Conservation (phyloP, 106 monocot genomes). For the Dioscorea dumetorum region DNA sequence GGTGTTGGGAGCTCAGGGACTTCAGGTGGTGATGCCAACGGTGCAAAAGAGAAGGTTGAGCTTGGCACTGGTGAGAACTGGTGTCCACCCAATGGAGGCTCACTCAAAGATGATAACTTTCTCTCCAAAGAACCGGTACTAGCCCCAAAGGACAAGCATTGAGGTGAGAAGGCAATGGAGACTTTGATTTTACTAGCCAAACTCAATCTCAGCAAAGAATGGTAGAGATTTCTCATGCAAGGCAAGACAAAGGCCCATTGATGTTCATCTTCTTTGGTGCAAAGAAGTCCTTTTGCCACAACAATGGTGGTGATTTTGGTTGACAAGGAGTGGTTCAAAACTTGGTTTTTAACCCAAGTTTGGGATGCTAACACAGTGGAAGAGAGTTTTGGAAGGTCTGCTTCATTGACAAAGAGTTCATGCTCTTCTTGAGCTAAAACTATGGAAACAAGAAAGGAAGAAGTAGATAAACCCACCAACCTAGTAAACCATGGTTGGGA, state of each 20-base stretch:
- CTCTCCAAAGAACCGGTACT: slow-evolving; percentile 4
- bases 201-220: slow-evolving; percentile 35
- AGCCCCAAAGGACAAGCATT: slow-evolving; percentile 14
- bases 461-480: neutral
- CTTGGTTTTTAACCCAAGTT: slow-evolving; percentile 35
- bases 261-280: slow-evolving; percentile 7
- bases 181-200: slow-evolving; percentile 33
- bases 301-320: slow-evolving; percentile 27
- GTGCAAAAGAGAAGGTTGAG: slow-evolving; percentile 28
- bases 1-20: slow-evolving; percentile 5
- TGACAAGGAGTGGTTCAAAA: slow-evolving; percentile 35
- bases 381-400: slow-evolving; percentile 28
- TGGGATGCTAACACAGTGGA: slow-evolving; percentile 40
- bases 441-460: slow-evolving; percentile 3
- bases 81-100: neutral
- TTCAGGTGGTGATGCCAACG: slow-evolving; percentile 3
- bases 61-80: slow-evolving; percentile 17
- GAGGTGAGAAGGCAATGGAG: slow-evolving; percentile 17
- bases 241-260: slow-evolving; percentile 13
- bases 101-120: slow-evolving; percentile 22
- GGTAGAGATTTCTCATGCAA: slow-evolving; percentile 24
- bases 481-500: too few relatives aligned
- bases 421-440: slow-evolving; percentile 49
- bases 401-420: slow-evolving; percentile 12
- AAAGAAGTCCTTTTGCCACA: slow-evolving; percentile 17